These are phyloP conservation scores for Salix caprea DNA, from an alignment of 345 rosid genomes.

Conservation along the genomic window DNA sequence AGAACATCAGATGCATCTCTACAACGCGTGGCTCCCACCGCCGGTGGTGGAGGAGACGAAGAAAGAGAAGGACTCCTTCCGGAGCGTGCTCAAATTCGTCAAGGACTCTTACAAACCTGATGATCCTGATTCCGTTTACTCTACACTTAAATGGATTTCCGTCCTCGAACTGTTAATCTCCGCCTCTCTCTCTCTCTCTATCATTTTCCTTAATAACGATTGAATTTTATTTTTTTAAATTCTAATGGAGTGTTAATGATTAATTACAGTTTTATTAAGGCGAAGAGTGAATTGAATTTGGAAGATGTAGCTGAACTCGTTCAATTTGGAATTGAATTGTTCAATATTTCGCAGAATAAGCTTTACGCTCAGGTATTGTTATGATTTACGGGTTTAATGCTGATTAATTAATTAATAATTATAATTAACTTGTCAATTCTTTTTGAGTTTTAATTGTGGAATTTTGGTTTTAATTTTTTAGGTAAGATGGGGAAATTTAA, in stretches of 20 bases:
- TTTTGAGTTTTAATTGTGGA: conserved; percentile 11
- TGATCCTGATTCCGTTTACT: conserved; percentile 88
- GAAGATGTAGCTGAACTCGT: conserved; percentile 70
- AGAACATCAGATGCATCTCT: conserved; percentile 66
- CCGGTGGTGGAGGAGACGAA: conserved; percentile 79
- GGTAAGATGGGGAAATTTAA: conserved; percentile 94
- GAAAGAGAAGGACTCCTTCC: conserved; percentile 78
- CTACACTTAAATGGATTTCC: conserved; percentile 92
- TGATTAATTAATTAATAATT: neutral
- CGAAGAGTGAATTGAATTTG: conserved; percentile 77
- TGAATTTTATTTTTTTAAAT: neutral
- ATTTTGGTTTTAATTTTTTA: conserved; percentile 28
- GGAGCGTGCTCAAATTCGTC: conserved; percentile 59
- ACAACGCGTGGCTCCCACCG: conserved; percentile 95
- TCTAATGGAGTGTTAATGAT: neutral
- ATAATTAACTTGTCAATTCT: conserved; percentile 4
- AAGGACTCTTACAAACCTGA: conserved; percentile 53
- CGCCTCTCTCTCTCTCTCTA: neutral
- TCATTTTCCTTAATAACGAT: neutral
- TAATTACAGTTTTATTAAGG: conserved; percentile 62
- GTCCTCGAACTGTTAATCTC: conserved; percentile 70
- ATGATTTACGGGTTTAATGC: neutral
- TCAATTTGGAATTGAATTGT: conserved; percentile 65
- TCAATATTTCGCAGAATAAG: conserved; percentile 62
- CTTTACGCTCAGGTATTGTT: conserved; percentile 74